Evolutionary conservation across 2,329 filamentous ascomycete genomes (phyloP), one percentile per base, ranked within the genome.

Genomic region (Penicillium verrucosum): DNA sequence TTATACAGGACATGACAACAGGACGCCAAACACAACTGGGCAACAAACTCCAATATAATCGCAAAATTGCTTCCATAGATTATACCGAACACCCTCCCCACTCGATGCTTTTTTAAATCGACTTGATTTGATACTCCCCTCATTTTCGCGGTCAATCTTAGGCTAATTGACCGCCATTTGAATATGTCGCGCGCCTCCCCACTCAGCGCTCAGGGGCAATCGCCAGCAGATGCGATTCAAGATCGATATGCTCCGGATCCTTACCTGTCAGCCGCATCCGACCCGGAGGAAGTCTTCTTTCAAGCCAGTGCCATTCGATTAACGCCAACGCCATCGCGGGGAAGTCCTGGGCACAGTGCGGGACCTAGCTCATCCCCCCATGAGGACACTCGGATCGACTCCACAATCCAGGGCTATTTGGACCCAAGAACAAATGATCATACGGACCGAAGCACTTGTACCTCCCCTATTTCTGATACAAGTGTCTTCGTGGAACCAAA

Each of bases 211-310:
- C 58, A 61, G 43, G 48, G 48, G 54, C 54, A 52, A 23, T 70
- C 66, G 16, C 58, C 64, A 36, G 65, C 63, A 53, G 60, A 67
- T 43, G 65, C 63, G 16, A 70, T 73, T 57, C 70, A 69, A 43
- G 66, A 73, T 34, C 61, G 70, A 41, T 68, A 64, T 43, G 65
- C 68, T 52, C 68, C 68, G 48, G 74, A 77, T 50, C 70, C 73
- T 23, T 77, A 75, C 60, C 70, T 78, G 8, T 72, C 73, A 14
- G 67, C 72, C 10, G 67, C 72, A 8, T 70, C 70, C 10, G 71
- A 73, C 55, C 71, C 66, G 3, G 75, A 78, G 36, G 73, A 77
- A 61, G 63, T 66, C 14, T 67, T 69, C 30, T 72, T 76, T 45
- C 64, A 66, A 41, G 67, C 69, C n/a, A 60, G 67, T 29, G 68